A percentile compares a stretch with the other conserved stretches of the same genome.
phyloP scores from a whole-genome alignment of 2,329 filamentous ascomycete species.

The Emydomyces testavorans region DNA sequence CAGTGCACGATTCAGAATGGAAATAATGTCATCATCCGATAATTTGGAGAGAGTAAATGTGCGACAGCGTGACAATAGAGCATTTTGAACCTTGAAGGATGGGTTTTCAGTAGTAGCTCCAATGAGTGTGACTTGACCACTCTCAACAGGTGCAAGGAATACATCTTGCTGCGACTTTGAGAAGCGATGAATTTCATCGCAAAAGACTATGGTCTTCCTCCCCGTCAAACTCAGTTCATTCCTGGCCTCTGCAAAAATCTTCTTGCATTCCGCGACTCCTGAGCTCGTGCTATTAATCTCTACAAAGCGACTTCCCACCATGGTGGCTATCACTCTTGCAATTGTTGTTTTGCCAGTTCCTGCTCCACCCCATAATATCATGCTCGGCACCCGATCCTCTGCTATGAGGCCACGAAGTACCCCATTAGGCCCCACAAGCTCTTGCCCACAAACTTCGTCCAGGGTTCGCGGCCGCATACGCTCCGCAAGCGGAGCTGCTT shows the following conservation, averaged over 20 bases:
- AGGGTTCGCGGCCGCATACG: slow-evolving; percentile 78
- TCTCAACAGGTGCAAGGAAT: slow-evolving; percentile 84
- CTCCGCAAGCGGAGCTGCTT: slow-evolving; percentile 76
- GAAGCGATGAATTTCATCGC: slow-evolving; percentile 92
- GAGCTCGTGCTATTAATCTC: slow-evolving; percentile 91
- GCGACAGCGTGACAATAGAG: slow-evolving; percentile 75
- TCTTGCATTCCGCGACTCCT: slow-evolving; percentile 83
- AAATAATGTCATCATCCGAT: slow-evolving; percentile 55
- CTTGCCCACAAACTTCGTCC: slow-evolving; percentile 82
- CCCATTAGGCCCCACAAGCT: slow-evolving; percentile 75
- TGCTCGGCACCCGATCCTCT: slow-evolving; percentile 72
- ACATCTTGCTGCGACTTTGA: slow-evolving; percentile 89
- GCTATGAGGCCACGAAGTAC: slow-evolving; percentile 79
- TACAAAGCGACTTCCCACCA: slow-evolving; percentile 73
- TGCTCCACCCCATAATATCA: slow-evolving; percentile 66
- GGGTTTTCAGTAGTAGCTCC: slow-evolving; percentile 97
- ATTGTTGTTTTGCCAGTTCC: slow-evolving; percentile 54
- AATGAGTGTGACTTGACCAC: slow-evolving; percentile 79
- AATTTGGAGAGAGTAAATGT: slow-evolving; percentile 79
- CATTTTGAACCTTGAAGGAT: slow-evolving; percentile 81
- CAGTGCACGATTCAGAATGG: slow-evolving; percentile 67
- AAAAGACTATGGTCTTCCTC: slow-evolving; percentile 89
- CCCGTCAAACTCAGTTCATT: slow-evolving; percentile 72
- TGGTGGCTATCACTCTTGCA: slow-evolving; percentile 74
- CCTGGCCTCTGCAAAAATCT: slow-evolving; percentile 73